phyloP scores from a whole-genome alignment of 2,329 filamentous ascomycete species.

The Aspergillus piperis region DNA sequence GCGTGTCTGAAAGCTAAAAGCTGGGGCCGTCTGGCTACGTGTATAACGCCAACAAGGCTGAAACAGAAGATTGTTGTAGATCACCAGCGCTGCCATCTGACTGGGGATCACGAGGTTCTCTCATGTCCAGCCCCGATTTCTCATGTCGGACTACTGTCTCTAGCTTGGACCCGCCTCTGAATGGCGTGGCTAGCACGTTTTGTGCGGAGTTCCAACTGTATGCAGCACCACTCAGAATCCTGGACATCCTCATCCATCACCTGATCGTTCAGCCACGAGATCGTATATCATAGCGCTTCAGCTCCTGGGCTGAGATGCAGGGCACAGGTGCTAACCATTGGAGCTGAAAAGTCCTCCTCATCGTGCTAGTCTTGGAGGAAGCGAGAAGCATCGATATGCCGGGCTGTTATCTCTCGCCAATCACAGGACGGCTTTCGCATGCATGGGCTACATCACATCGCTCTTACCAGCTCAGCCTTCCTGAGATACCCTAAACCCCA shows the following conservation, averaged over 20 bases:
- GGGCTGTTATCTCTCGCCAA: slow-evolving; percentile 10
- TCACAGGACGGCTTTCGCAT: not conserved
- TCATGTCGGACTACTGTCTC: not conserved
- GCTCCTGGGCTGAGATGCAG: not conserved
- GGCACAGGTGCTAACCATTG: not conserved
- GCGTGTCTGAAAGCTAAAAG: not conserved
- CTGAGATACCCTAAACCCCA: slow-evolving; percentile 5
- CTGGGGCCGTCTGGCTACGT: not conserved
- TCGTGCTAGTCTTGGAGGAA: not conserved
- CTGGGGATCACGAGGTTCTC: not conserved
- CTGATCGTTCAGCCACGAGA: not conserved
- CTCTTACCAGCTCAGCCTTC: not conserved
- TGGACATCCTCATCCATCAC: not conserved
- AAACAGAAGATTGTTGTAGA: not conserved
- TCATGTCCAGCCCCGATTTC: not conserved
- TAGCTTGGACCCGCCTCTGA: not conserved
- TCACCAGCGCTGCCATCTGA: not conserved
- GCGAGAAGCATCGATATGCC: not conserved
- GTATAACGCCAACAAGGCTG: not conserved
- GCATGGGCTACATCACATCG: not conserved
- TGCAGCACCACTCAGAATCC: not conserved
- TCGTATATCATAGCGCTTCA: not conserved
- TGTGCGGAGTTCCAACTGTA: not conserved
- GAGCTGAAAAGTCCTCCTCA: not conserved
- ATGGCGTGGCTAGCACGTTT: not conserved